Evolutionary conservation across 2,329 filamentous ascomycete genomes (phyloP).

Genomic region (Cladosporium halotolerans): DNA sequence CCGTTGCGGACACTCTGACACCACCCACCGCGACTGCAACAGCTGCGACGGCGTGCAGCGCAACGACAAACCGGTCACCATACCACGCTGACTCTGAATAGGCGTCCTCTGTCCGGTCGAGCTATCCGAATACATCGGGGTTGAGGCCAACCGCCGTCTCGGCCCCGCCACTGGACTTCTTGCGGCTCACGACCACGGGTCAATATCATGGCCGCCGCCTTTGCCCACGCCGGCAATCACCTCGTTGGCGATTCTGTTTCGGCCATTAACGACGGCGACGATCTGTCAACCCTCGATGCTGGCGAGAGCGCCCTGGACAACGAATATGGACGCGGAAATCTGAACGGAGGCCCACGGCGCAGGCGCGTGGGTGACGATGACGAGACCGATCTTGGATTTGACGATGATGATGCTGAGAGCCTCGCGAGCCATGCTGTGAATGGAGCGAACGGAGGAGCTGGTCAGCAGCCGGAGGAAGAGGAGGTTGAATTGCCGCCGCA

Average conservation of each 20-base stretch:
- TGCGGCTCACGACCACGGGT: background rate
- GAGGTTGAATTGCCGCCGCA: conserved; percentile 81
- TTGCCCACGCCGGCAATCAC: conserved; percentile 82
- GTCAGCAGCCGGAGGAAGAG: conserved; percentile 62
- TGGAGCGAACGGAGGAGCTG: conserved; percentile 58
- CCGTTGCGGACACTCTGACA: background rate
- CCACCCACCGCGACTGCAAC: background rate
- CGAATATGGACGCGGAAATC: conserved; percentile 50
- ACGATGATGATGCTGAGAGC: conserved; percentile 63
- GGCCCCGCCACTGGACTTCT: conserved; percentile 8
- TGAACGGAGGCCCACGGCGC: conserved; percentile 53
- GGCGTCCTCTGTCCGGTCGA: too few species aligned
- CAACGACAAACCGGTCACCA: background rate
- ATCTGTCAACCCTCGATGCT: conserved; percentile 41
- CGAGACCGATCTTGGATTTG: conserved; percentile 73
- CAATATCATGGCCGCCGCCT: conserved; percentile 73
- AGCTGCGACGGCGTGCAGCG: background rate
- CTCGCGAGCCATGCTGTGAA: conserved; percentile 77
- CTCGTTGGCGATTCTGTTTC: conserved; percentile 76
- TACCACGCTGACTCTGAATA: too few species aligned
- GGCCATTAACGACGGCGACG: conserved; percentile 80
- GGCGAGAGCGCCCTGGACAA: conserved; percentile 78
- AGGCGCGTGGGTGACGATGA: conserved; percentile 84
- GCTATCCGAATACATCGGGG: background rate
- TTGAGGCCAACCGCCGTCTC: conserved; percentile 9